Evolutionary conservation across 345 rosid species (phyloP), one percentile per base, ranked within the genome.

Genomic region (Carallia brachiata): DNA sequence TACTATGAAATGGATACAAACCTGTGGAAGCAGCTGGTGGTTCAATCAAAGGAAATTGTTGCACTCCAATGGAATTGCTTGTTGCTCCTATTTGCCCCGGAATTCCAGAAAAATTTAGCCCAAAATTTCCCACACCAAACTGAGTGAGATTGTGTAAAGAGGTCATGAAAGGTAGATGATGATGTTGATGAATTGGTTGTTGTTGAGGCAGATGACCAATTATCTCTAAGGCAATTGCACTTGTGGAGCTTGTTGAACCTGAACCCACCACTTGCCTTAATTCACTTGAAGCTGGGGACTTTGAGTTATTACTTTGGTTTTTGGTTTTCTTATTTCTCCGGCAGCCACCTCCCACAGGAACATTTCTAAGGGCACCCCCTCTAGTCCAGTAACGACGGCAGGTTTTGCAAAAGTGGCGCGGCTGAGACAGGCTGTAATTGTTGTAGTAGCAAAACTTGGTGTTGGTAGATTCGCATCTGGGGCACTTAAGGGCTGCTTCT

Each of bases 391-490:
- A 91, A 12, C 97, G 84, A 39, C 94, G 89, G 48, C 97, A 91
- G 16, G 84, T 84, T 73, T 91, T 91, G 76, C 97, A 91, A 71
- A 86, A 87, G 85, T 91, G 85, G 61, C 97, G 92, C 7, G 97
- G 97, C 70, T 91, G 97, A 10, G 87, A 68, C 62, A 89, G 84
- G 84, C 79, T 91, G 53, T 91, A 91, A 80, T 91, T 91, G 36
- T 91, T 91, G 85, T 79, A 90, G 83, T 90, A 90, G 67, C 97
- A 90, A 75, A 90, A 90, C 75, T 90, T 90, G 30, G 97, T 90
- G 80, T 91, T 91, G 66, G 78, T 74, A 13, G 95, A 91, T 15
- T 86, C 90, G 36, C 97, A 91, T 72, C 97, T 73, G 2, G 97
- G 97, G 71, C 97, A 91, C 71, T 87, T 88, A 36, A 84, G 68